Conservation (phyloP, 2,329 filamentous ascomycete genomes). For the Lecanicillium sp. region DNA sequence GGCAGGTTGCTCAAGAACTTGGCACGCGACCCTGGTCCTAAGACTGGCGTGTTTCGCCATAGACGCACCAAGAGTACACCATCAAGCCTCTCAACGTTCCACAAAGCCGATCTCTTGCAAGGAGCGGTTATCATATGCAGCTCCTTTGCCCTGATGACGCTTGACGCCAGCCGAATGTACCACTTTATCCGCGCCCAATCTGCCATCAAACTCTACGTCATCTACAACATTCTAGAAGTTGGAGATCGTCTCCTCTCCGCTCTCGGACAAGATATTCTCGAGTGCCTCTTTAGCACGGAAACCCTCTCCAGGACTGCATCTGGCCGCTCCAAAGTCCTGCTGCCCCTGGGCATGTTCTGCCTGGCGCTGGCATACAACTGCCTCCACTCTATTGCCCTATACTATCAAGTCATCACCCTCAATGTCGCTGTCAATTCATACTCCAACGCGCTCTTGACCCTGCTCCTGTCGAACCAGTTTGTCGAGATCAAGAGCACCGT, state of each 20-base stretch:
- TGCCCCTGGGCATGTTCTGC: constrained; percentile 86
- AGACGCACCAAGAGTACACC: constrained; percentile 76
- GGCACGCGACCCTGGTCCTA: constrained; percentile 18
- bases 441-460: constrained; percentile 86
- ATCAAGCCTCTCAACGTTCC: constrained; percentile 74
- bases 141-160: constrained; percentile 75
- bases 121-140: constrained; percentile 82
- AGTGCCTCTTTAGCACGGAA: constrained; percentile 90
- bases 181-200: constrained; percentile 94
- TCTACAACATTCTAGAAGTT: constrained; percentile 95
- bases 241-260: constrained; percentile 85
- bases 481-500: constrained; percentile 98
- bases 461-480: constrained; percentile 94
- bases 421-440: constrained; percentile 99
- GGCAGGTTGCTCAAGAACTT: not conserved
- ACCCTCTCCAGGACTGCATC: constrained; percentile 81
- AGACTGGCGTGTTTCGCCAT: constrained; percentile 43
- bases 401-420: constrained; percentile 95
- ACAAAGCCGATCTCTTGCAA: constrained; percentile 93
- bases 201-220: constrained; percentile 96
- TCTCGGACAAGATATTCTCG: constrained; percentile 89
- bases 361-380: constrained; percentile 84
- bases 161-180: constrained; percentile 97
- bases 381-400: constrained; percentile 76
- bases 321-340: constrained; percentile 82